A percentile compares a stretch with the other conserved stretches of the same genome.
These are phyloP conservation scores for Umbelopsis sp. DNA, from an alignment of 192 early-diverging fungal species.

Conservation along the genomic window DNA sequence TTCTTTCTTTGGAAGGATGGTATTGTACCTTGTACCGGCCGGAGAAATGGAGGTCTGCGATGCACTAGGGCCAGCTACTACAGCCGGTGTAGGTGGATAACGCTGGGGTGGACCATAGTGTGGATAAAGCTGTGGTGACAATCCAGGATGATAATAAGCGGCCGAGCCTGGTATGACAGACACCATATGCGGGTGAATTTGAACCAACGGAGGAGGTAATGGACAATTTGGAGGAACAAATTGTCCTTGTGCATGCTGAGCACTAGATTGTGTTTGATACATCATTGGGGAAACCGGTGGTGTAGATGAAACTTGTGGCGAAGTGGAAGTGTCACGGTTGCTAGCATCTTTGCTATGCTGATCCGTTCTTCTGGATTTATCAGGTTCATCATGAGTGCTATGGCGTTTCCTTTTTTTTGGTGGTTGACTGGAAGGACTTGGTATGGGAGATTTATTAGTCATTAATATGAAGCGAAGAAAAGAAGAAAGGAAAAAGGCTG, in stretches of 20 bases:
- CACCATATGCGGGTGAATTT: conserved; percentile 13
- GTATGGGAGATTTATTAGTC: not conserved
- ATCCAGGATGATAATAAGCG: not conserved
- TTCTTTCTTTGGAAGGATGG: not conserved
- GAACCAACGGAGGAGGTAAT: not conserved
- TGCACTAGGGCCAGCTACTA: not conserved
- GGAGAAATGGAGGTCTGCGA: not conserved
- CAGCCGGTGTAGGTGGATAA: not conserved
- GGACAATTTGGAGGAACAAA: not conserved
- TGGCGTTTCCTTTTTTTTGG: conserved; percentile 14
- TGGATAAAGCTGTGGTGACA: conserved; percentile 8
- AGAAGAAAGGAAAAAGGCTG: not conserved
- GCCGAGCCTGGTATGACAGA: conserved; percentile 2
- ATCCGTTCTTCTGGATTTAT: not conserved
- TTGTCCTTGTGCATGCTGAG: not conserved
- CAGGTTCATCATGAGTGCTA: not conserved
- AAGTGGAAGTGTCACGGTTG: not conserved
- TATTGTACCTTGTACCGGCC: conserved; percentile 2
- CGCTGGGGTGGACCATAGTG: not conserved
- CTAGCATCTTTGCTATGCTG: not conserved
- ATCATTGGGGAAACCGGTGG: conserved; percentile 7
- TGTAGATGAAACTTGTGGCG: not conserved
- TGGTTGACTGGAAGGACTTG: conserved; percentile 1
- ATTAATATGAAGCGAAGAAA: not conserved
- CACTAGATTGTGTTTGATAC: not conserved